A percentile compares a stretch with the other conserved stretches of the same genome.
Conservation (phyloP, 2,329 filamentous ascomycete genomes). For the Claviceps africana region DNA sequence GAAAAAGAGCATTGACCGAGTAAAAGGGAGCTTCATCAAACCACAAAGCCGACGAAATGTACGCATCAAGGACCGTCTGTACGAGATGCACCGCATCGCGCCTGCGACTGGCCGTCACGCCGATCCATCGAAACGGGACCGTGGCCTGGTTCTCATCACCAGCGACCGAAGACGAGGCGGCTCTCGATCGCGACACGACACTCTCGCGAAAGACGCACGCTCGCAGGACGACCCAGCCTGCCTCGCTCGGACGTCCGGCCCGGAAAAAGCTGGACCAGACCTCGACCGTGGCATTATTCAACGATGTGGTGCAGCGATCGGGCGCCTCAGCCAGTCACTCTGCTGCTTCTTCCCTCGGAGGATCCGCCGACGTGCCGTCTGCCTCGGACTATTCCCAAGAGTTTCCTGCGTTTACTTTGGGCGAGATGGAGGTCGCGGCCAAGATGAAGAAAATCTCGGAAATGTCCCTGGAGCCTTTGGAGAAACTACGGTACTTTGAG, state of each 20-base stretch:
- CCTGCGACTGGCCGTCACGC: conserved; percentile 9
- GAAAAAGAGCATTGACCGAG: background rate
- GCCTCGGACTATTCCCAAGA: background rate
- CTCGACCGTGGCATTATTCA: conserved; percentile 20
- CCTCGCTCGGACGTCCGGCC: background rate
- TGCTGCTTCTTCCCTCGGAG: background rate
- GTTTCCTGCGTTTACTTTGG: conserved; percentile 7
- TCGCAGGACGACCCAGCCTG: conserved; percentile 1
- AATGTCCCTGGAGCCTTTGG: conserved; percentile 1
- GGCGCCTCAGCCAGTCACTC: background rate
- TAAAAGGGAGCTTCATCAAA: background rate
- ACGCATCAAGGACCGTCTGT: conserved; percentile 21
- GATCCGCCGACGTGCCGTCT: background rate
- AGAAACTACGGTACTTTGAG: conserved; percentile 15
- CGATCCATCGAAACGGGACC: background rate
- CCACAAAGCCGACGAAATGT: conserved; percentile 15
- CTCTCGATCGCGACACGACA: background rate
- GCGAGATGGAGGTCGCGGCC: conserved; percentile 18
- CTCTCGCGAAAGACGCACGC: background rate
- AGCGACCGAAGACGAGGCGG: conserved; percentile 5
- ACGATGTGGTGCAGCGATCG: conserved; percentile 18
- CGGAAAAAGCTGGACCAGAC: conserved; percentile 7
- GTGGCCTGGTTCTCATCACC: conserved; percentile 13
- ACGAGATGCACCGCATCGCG: conserved; percentile 20
- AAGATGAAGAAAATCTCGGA: conserved; percentile 15